Evolutionary conservation across 1,284 basidiomycete genomes (phyloP).

Genomic region (Anthracocystis setariae): DNA sequence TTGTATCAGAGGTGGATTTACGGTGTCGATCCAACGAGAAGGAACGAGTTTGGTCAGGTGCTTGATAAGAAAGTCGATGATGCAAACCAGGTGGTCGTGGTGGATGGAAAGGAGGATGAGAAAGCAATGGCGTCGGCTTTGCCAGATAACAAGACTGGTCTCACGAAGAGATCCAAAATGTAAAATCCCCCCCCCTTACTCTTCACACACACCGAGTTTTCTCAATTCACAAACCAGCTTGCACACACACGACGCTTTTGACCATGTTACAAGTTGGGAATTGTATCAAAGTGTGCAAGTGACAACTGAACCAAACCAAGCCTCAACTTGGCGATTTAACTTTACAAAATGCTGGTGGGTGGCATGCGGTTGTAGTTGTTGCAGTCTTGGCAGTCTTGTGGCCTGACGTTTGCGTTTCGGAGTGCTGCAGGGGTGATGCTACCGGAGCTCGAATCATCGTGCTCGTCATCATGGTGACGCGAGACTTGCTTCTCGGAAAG

Average conservation of each 20-base stretch:
- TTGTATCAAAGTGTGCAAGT: no score
- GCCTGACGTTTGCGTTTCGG: constrained; percentile 1
- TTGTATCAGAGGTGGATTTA: constrained; percentile 86
- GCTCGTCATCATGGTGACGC: constrained; percentile 4
- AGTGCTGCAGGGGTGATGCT: constrained; percentile 16
- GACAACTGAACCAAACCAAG: no score
- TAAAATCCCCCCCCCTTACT: no score
- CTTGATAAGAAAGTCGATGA: constrained; percentile 28
- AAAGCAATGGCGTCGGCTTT: constrained; percentile 13
- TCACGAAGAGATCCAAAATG: neutral
- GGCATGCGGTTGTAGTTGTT: constrained; percentile 34
- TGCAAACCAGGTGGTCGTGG: constrained; percentile 5
- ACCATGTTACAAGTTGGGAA: no score
- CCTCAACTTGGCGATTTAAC: no score
- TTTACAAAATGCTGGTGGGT: constrained; percentile 39
- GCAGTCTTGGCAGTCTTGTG: constrained; percentile 29
- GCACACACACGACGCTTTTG: no score
- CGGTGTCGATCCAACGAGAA: constrained; percentile 87
- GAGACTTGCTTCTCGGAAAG: constrained; percentile 1
- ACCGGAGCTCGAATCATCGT: constrained; percentile 11
- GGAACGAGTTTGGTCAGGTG: constrained; percentile 91
- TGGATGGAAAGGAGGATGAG: constrained; percentile 9
- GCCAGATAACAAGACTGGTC: neutral
- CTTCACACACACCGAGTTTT: no score
- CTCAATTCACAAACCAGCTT: no score